Conservation (phyloP, 805 yeast genomes). For the Priceomyces carsonii region DNA sequence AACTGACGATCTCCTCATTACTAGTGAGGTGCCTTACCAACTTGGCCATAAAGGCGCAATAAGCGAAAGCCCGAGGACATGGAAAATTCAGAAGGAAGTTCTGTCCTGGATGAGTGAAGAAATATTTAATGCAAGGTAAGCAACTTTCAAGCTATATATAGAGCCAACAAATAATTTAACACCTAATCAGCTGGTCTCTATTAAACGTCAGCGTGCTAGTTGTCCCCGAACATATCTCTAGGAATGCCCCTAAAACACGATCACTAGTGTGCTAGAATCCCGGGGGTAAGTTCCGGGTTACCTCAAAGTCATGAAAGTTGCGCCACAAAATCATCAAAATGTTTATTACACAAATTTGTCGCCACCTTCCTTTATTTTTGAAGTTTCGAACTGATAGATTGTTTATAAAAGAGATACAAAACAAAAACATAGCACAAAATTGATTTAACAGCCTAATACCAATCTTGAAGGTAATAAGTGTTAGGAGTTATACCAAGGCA, state of each 20-base stretch:
- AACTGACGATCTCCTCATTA: constrained; percentile 15
- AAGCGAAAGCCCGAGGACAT: too few species aligned
- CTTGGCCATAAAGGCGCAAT: constrained; percentile 14
- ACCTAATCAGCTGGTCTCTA: too few species aligned
- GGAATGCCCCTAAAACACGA: too few species aligned
- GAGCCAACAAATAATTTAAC: too few species aligned
- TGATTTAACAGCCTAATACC: constrained; percentile 12
- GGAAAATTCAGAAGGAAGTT: too few species aligned
- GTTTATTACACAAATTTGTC: constrained; percentile 12
- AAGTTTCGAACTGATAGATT: constrained; percentile 1
- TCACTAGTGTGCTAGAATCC: background rate
- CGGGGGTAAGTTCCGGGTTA: too few species aligned
- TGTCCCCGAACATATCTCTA: too few species aligned
- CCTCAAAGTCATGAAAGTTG: too few species aligned
- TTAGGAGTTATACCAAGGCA: constrained; percentile 1
- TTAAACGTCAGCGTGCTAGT: too few species aligned
- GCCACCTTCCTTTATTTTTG: constrained; percentile 4
- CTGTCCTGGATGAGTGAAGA: too few species aligned
- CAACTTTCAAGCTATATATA: too few species aligned
- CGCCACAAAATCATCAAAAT: constrained; percentile 12
- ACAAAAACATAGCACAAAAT: constrained; percentile 15
- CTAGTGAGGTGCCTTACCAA: constrained; percentile 15
- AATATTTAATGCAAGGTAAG: too few species aligned
- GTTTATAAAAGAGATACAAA: constrained; percentile 10
- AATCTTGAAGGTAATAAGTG: constrained; percentile 1